These are phyloP conservation scores for Spinacia oleracea DNA, from an alignment of 179 eudicot species.

Conservation along the genomic window DNA sequence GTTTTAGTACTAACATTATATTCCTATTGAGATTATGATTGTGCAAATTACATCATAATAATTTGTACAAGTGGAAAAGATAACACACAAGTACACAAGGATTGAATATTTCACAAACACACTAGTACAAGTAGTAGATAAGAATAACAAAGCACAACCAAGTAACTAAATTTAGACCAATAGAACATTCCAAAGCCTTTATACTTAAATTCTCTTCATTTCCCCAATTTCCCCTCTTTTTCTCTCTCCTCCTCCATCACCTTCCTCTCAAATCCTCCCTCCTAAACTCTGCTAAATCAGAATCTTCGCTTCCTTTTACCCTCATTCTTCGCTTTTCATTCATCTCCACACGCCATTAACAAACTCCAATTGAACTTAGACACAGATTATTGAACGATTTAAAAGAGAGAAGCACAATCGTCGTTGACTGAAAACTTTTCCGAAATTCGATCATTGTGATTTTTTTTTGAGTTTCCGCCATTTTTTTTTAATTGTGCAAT, in stretches of 20 bases:
- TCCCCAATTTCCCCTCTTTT: neutral
- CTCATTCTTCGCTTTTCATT: constrained; percentile 17
- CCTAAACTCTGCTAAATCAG: constrained; percentile 8
- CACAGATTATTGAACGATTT: neutral
- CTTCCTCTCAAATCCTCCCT: neutral
- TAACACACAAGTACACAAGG: too few relatives aligned
- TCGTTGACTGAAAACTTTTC: neutral
- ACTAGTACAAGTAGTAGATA: constrained; percentile 13
- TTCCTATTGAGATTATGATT: neutral
- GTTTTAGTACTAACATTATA: neutral
- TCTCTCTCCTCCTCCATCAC: constrained; percentile 10
- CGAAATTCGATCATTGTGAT: neutral
- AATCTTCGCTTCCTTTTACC: constrained; percentile 34
- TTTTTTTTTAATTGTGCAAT: constrained; percentile 2
- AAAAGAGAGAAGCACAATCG: too few relatives aligned
- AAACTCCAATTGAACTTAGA: neutral
- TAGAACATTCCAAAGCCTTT: constrained; percentile 27
- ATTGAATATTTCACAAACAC: neutral
- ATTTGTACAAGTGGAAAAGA: neutral
- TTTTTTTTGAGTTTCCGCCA: neutral
- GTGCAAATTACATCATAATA: constrained; percentile 11
- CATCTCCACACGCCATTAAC: constrained; percentile 14
- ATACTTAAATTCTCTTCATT: constrained; percentile 19
- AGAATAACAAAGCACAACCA: constrained; percentile 14
- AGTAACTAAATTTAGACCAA: constrained; percentile 4